Conservation (phyloP, 768 basidiomycete genomes). For the Lyophyllum decastes region DNA sequence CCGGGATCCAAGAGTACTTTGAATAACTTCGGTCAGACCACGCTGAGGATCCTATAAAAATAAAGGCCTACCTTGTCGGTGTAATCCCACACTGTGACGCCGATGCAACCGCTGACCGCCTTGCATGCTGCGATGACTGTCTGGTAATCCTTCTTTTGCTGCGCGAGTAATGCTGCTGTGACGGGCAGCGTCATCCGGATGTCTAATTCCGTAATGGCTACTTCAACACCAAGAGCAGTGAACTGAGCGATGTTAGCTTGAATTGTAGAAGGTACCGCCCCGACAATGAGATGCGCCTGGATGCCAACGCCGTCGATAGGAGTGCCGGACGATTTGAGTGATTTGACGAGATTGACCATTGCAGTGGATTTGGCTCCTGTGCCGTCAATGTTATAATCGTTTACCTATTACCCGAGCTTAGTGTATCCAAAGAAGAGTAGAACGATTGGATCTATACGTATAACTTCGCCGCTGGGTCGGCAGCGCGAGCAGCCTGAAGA, state of each 20-base stretch:
- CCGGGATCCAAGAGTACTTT: constrained; percentile 41
- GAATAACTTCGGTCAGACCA: background rate
- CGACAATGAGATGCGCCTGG: constrained; percentile 62
- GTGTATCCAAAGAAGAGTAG: background rate
- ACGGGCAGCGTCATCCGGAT: constrained; percentile 60
- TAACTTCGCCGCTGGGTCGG: constrained; percentile 57
- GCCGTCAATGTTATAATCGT: constrained; percentile 44
- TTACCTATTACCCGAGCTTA: constrained; percentile 24
- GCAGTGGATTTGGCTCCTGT: constrained; percentile 55
- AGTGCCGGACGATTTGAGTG: constrained; percentile 44
- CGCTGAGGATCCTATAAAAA: background rate
- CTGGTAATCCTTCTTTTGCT: constrained; percentile 60
- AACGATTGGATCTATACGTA: constrained; percentile 35
- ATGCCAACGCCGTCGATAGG: constrained; percentile 67
- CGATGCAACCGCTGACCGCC: constrained; percentile 40
- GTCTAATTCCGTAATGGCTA: constrained; percentile 70
- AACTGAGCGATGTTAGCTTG: constrained; percentile 52
- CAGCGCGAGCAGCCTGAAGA: constrained; percentile 50
- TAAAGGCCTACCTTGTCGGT: constrained; percentile 10
- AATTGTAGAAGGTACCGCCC: constrained; percentile 50
- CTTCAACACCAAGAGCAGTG: constrained; percentile 62
- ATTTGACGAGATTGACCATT: constrained; percentile 52
- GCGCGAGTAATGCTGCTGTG: constrained; percentile 46
- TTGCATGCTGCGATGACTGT: constrained; percentile 56
- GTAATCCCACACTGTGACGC: constrained; percentile 49